Conservation (phyloP, 306 rosid species). For the Citrullus mucosospermus region DNA sequence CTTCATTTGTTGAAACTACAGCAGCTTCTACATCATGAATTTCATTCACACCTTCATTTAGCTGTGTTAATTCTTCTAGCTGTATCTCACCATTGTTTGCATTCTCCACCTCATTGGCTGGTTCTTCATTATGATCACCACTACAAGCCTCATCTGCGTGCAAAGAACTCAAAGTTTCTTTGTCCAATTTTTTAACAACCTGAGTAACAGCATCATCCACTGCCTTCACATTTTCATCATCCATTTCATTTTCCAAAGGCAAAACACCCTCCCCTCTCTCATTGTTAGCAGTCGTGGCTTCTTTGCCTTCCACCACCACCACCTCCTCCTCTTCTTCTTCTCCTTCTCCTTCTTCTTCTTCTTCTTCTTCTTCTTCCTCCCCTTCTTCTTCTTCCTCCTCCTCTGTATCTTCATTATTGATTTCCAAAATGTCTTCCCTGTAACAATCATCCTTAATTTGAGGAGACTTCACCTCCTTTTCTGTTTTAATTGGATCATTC, state of each 20-base stretch:
- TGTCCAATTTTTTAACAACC: constrained; percentile 18
- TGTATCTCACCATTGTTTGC: constrained; percentile 25
- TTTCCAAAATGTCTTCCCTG: not conserved
- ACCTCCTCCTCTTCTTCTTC: not conserved
- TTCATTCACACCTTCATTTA: constrained; percentile 29
- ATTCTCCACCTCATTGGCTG: not conserved
- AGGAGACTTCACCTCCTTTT: constrained; percentile 16
- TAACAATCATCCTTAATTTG: not conserved
- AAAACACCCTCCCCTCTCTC: constrained; percentile 17
- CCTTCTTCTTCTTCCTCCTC: not conserved
- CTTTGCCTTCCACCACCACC: constrained; percentile 28
- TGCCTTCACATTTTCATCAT: constrained; percentile 15
- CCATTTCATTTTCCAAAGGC: constrained; percentile 9
- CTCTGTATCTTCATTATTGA: not conserved
- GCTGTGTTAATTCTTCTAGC: constrained; percentile 25
- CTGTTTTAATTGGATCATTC: constrained; percentile 18
- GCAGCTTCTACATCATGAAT: constrained; percentile 24
- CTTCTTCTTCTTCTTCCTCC: not conserved
- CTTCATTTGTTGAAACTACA: constrained; percentile 18
- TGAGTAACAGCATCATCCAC: constrained; percentile 14
- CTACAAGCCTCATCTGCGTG: constrained; percentile 23
- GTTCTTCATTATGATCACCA: constrained; percentile 19
- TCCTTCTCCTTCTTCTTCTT: not conserved
- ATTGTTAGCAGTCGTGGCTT: constrained; percentile 13
- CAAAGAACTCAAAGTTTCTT: constrained; percentile 17